phyloP scores from a whole-genome alignment of 805 yeast genomes.

The Zygotorulaspora chibaensis region DNA sequence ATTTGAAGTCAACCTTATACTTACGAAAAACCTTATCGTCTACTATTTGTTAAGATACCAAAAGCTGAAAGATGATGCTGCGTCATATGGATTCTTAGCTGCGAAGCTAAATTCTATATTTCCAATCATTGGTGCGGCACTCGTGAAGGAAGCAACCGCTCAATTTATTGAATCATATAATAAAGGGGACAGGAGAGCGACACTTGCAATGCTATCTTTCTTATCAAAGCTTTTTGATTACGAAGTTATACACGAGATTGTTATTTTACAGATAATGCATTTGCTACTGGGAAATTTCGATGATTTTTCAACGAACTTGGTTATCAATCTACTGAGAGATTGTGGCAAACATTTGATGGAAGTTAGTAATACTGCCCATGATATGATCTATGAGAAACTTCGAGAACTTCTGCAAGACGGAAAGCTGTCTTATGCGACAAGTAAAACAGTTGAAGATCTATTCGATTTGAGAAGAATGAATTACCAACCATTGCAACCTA shows the following conservation, averaged over 20 bases:
- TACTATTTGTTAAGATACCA: conserved; percentile 54
- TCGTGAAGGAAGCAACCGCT: conserved; percentile 49
- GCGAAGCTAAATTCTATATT: conserved; percentile 60
- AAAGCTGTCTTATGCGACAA: conserved; percentile 40
- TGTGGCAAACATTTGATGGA: conserved; percentile 50
- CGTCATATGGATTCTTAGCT: conserved; percentile 53
- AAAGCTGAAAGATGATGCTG: conserved; percentile 38
- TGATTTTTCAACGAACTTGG: conserved; percentile 49
- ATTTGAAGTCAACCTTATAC: conserved; percentile 51
- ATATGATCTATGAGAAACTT: conserved; percentile 54
- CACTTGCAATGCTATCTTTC: conserved; percentile 45
- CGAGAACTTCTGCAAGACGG: conserved; percentile 52
- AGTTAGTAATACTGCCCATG: conserved; percentile 42
- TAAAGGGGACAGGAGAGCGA: conserved; percentile 41
- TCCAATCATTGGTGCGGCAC: conserved; percentile 62
- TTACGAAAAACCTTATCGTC: conserved; percentile 62
- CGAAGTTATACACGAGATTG: conserved; percentile 52
- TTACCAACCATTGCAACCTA: conserved; percentile 31
- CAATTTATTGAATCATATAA: conserved; percentile 55
- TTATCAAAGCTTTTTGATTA: conserved; percentile 61
- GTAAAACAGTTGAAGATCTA: conserved; percentile 46
- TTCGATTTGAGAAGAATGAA: conserved; percentile 47
- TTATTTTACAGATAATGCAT: conserved; percentile 50
- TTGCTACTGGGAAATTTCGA: conserved; percentile 46
- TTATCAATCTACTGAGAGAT: conserved; percentile 45